A percentile compares a stretch with the other conserved stretches of the same genome.
Conservation (phyloP, 2,329 filamentous ascomycete genomes). For the Verruconis gallopava region DNA sequence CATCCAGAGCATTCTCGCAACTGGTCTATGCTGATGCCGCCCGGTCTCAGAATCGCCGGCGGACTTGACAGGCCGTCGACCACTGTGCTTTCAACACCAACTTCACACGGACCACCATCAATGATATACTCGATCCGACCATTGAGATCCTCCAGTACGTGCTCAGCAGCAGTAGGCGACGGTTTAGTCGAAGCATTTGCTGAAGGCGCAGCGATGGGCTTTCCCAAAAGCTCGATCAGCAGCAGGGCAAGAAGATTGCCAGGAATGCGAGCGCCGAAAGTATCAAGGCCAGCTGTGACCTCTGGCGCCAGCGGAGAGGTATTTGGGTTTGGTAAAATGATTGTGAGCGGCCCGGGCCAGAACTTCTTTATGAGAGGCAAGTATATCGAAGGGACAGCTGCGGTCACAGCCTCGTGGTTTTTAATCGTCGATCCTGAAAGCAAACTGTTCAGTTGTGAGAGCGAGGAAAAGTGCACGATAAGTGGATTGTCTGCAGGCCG, state of each 20-base stretch:
- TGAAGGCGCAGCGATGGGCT: conserved; percentile 79
- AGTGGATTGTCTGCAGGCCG: conserved; percentile 88
- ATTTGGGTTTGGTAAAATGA: conserved; percentile 67
- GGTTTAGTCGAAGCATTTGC: conserved; percentile 92
- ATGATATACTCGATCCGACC: conserved; percentile 77
- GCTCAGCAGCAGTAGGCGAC: conserved; percentile 78
- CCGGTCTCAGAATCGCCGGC: conserved; percentile 72
- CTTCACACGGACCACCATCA: conserved; percentile 73
- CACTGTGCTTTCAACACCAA: conserved; percentile 94
- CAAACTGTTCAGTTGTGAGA: conserved; percentile 58
- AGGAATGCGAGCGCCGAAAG: conserved; percentile 86
- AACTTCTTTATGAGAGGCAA: conserved; percentile 63
- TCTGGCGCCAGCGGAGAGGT: conserved; percentile 67
- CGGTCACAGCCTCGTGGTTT: conserved; percentile 11
- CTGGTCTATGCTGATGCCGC: conserved; percentile 74
- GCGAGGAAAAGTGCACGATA: conserved; percentile 79
- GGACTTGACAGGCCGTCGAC: conserved; percentile 78
- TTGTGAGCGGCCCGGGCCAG: conserved; percentile 91
- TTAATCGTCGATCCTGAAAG: conserved; percentile 25
- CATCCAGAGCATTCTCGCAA: conserved; percentile 64
- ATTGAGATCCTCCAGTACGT: conserved; percentile 74
- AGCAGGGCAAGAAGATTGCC: conserved; percentile 71
- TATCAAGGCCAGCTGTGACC: conserved; percentile 72
- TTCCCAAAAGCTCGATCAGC: conserved; percentile 65
- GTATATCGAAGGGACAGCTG: conserved; percentile 62